phyloP scores from a whole-genome alignment of 2,329 filamentous ascomycete species.

The Fusarium vanettenii region DNA sequence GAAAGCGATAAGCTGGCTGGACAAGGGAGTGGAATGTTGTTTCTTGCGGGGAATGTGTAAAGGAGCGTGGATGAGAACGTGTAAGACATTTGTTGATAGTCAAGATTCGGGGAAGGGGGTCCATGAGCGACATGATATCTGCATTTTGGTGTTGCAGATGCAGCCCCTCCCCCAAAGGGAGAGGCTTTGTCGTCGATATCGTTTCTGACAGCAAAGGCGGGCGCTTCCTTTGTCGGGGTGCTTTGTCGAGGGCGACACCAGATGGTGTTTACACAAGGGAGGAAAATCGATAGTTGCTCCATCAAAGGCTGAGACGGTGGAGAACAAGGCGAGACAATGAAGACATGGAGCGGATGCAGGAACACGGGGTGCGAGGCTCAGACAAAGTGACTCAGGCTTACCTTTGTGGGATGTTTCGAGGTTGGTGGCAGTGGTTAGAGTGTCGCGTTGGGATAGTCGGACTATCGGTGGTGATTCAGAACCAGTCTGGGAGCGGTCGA shows the following conservation, averaged over 20 bases:
- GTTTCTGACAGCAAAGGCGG: conserved; percentile 1
- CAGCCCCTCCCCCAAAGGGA: not conserved
- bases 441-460: conserved; percentile 4
- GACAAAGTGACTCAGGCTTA: conserved; percentile 31
- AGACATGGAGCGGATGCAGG: conserved; percentile 19
- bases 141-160: conserved; percentile 4
- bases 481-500: conserved; percentile 39
- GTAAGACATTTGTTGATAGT: conserved; percentile 40
- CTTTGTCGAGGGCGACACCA: conserved; percentile 12
- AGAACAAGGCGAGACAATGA: conserved; percentile 34
- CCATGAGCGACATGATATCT: conserved; percentile 9
- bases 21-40: conserved; percentile 30
- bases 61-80: conserved; percentile 28
- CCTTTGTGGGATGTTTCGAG: conserved; percentile 18
- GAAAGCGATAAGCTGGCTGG: conserved; percentile 32
- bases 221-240: conserved; percentile 5
- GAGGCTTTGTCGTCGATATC: conserved; percentile 8
- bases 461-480: conserved; percentile 38
- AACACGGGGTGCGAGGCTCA: conserved; percentile 26
- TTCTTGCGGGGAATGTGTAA: conserved; percentile 38
- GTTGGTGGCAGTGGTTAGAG: conserved; percentile 13
- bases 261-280: conserved; percentile 24
- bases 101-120: conserved; percentile 4
- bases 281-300: conserved; percentile 20
- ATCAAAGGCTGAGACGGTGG: conserved; percentile 25